Base-by-base conservation (phyloP, 352 stramenopile genomes). In the Globisporangium ultimum region DNA sequence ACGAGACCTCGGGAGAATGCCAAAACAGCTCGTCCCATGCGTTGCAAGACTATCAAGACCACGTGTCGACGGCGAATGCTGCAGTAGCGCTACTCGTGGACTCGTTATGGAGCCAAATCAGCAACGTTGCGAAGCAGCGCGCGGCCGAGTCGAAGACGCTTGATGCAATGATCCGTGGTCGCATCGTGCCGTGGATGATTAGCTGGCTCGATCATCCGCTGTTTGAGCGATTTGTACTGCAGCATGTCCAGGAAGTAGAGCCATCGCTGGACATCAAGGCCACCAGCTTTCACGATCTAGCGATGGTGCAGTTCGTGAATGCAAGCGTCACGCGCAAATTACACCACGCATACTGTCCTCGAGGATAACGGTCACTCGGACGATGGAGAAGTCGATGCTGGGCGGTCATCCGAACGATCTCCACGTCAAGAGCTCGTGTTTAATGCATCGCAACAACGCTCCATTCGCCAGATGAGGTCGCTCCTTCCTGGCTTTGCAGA, bases 241-340 rank as follows among this genome's bases (percentile, higher is more conserved):
- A 70, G 0, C 60, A 70, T 6, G 61, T 76, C 20, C 58, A 59
- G 1, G 49, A 63, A 47, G 53, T 58, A 0, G 53, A 65, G n/a
- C 10, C 46, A 0, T 40, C n/a, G 1, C n/a, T 67, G 9, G 17
- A 34, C n/a, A 36, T 6, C 34, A n/a, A 50, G 47, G 3, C n/a
- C 4, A 46, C 17, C 20, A 58, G 18, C 14, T 64, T 76, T 38
- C 13, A 57, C n/a, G 59, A 80, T 40, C 54, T 86, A 14, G 66
- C 69, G 15, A 56, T 67, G 11, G 51, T 66, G 18, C 80, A 89
- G 52, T 89, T 89, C 24, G 57, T 74, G 11, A 84, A 76, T 41
- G 69, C 50, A 2, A 75, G 63, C 11, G 58, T 74, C 46, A 80
- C 67, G 4, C 55, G 58, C 59, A 7, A 68, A 54, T 24, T 88